Conservation (phyloP, 1,284 basidiomycete genomes). For the Garcileccinum viscosum region DNA sequence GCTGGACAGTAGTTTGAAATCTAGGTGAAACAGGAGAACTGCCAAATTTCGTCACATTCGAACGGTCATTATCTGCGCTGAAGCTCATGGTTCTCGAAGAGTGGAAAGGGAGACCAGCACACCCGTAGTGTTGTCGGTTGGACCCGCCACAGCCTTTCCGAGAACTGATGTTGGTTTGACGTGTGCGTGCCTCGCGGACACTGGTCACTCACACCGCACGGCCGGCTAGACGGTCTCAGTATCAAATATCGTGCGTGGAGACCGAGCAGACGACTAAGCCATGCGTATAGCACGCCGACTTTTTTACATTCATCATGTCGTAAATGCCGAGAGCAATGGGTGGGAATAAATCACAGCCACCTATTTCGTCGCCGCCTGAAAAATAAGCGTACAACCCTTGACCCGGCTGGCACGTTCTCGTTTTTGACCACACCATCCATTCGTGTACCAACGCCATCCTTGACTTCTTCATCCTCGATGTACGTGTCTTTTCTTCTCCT, state of each 20-base stretch:
- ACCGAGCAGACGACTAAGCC: not conserved
- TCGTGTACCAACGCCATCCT: slow-evolving; percentile 41
- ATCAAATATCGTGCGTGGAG: not conserved
- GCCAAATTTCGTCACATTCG: not conserved
- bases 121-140: not conserved
- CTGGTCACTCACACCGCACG: slow-evolving; percentile 3
- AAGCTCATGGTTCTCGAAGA: slow-evolving; percentile 21
- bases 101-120: no score
- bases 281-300: slow-evolving; percentile 1
- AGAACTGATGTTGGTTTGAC: not conserved
- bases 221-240: not conserved
- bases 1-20: slow-evolving; percentile 50
- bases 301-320: slow-evolving; percentile 21
- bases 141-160: not conserved
- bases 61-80: not conserved
- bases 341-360: slow-evolving; percentile 38
- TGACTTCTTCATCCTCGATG: slow-evolving; percentile 32
- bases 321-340: slow-evolving; percentile 20
- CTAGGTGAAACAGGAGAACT: slow-evolving; percentile 23
- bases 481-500: slow-evolving; percentile 32
- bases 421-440: slow-evolving; percentile 45
- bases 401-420: slow-evolving; percentile 40
- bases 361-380: slow-evolving; percentile 41
- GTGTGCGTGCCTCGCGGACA: not conserved
- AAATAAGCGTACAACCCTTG: slow-evolving; percentile 47